Evolutionary conservation across 306 rosid genomes (phyloP), one percentile per base, ranked within the genome.

Genomic region (Betula pendula): DNA sequence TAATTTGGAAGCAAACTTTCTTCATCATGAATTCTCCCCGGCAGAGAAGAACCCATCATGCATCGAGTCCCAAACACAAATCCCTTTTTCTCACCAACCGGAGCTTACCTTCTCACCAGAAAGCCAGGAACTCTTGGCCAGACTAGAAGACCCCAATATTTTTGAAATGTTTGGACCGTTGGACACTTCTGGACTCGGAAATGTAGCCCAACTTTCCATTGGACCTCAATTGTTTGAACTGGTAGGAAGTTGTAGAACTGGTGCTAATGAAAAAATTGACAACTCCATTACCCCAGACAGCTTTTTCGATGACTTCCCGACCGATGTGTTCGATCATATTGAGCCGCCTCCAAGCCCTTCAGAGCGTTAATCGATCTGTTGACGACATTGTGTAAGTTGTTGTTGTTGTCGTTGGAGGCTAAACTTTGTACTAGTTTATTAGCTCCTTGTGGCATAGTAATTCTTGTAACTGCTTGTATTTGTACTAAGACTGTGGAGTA

Each of bases 291-390:
- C 72, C 74, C 77, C 81, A 0, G 88, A 86, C 20, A 73, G 77
- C 76, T 81, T 89, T 81, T 93, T 93, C 10, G 92, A 87, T 68
- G 98, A 93, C 86, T 89, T 91, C 62, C 98, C 97, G 0, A 81
- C 49, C 0, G 90, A 91, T 79, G 83, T 91, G 88, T 91, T 88
- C 55, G 96, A 89, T 77, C 81, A 83, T 2, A 71, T 88, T 27
- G 89, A 91, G 19, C 82, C 82, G 31, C 89, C 83, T 79, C 52
- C 82, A 10, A 84, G 75, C 76, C 84, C 86, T 27, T 48, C 90
- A 1, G 82, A 78, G 68, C 75, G 48, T 14, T 87, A 83, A 92
- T n/a, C n/a, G n/a, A n/a, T 22, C 69, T 70, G 7, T 74, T 43
- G 25, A 33, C 20, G 52, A 6, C 12, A 15, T 38, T 8, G 70